These are phyloP conservation scores for Dillenia turbinata DNA, from an alignment of 164 flowering plant species.

Conservation along the genomic window DNA sequence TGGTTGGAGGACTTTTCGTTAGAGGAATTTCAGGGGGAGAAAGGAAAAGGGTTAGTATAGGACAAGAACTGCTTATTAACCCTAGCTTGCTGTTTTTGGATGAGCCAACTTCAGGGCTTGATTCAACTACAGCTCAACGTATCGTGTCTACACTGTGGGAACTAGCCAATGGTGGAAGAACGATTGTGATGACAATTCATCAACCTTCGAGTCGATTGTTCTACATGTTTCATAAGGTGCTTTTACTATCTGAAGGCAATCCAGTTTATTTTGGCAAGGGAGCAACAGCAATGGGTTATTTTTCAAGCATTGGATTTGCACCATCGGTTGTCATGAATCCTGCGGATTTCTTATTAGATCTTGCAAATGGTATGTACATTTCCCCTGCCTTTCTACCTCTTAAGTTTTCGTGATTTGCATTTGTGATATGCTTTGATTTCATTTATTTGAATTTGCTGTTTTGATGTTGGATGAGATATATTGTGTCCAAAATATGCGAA, in stretches of 20 bases:
- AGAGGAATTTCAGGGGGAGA: constrained; percentile 34
- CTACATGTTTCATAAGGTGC: constrained; percentile 70
- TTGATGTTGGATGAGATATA: no score
- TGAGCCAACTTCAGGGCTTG: constrained; percentile 85
- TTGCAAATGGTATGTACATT: constrained; percentile 65
- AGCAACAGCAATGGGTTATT: constrained; percentile 52
- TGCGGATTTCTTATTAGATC: constrained; percentile 69
- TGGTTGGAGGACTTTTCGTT: constrained; percentile 28
- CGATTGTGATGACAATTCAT: constrained; percentile 66
- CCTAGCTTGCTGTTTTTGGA: constrained; percentile 70
- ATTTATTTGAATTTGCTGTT: neutral
- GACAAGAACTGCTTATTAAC: constrained; percentile 77
- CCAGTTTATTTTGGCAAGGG: constrained; percentile 66
- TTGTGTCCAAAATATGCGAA: no score
- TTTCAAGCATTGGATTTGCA: constrained; percentile 46
- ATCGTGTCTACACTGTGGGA: constrained; percentile 59
- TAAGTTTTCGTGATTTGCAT: neutral
- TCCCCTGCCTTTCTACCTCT: neutral
- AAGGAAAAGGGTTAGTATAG: constrained; percentile 42
- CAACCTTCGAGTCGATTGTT: constrained; percentile 79
- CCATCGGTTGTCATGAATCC: constrained; percentile 72
- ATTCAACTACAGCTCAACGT: constrained; percentile 65
- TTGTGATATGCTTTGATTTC: no score
- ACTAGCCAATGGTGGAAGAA: constrained; percentile 53
- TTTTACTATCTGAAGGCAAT: constrained; percentile 63